Conservation (phyloP, 495 filamentous ascomycete genomes). For the Talaromyces borbonicus region DNA sequence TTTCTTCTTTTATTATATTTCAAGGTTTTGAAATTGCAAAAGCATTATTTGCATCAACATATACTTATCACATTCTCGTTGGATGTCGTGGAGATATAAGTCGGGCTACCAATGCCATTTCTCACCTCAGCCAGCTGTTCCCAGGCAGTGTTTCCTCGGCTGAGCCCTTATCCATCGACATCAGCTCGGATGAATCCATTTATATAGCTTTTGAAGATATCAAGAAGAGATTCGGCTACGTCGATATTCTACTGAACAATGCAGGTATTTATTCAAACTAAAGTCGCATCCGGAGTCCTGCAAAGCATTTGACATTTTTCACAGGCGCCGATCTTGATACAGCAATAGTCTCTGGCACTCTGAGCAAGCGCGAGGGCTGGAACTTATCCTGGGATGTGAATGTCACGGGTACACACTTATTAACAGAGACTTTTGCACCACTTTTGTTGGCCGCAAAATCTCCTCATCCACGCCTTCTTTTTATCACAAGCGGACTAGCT, state of each 20-base stretch:
- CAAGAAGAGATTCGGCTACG: slow-evolving; percentile 22
- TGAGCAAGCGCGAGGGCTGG: slow-evolving; percentile 30
- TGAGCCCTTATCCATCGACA: slow-evolving; percentile 33
- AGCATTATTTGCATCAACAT: too few relatives aligned
- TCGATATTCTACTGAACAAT: slow-evolving; percentile 48
- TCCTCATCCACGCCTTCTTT: slow-evolving; percentile 35
- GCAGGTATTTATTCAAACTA: slow-evolving; percentile 30
- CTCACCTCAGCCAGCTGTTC: slow-evolving; percentile 20
- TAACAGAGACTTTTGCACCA: slow-evolving; percentile 35
- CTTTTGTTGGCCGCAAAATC: slow-evolving; percentile 38
- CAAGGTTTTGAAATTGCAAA: too few relatives aligned
- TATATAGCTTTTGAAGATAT: slow-evolving; percentile 26
- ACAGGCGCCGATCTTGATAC: too few relatives aligned
- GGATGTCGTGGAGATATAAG: slow-evolving; percentile 35
- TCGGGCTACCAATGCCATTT: slow-evolving; percentile 33
- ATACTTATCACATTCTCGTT: slow-evolving; percentile 41
- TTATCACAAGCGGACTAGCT: slow-evolving; percentile 39
- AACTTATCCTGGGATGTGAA: slow-evolving; percentile 49
- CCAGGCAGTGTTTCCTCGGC: slow-evolving; percentile 26
- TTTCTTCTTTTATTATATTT: too few relatives aligned
- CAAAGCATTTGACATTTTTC: too few relatives aligned
- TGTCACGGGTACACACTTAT: slow-evolving; percentile 38
- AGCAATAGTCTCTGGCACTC: slow-evolving; percentile 19
- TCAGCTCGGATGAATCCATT: slow-evolving; percentile 44
- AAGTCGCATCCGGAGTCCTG: too few relatives aligned